Evolutionary conservation across 2,329 filamentous ascomycete species (phyloP).

Genomic region (Diaporthe velutina): DNA sequence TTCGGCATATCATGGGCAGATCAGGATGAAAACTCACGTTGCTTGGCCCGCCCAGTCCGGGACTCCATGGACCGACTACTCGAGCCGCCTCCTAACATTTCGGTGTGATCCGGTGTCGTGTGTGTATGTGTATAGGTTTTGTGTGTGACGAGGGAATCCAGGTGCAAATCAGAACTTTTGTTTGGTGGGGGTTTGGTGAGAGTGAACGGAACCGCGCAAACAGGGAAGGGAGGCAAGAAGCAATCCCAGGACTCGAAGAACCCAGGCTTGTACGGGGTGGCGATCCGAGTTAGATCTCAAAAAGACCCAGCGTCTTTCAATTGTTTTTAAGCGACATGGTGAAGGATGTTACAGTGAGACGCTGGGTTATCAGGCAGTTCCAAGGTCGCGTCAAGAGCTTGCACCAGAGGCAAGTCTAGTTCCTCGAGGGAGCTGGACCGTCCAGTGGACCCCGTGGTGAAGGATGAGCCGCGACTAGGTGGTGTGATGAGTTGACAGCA

Average conservation of each 20-base stretch:
- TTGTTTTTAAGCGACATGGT: conserved; percentile 41
- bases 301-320: conserved; percentile 40
- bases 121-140: conserved; percentile 42
- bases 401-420: neutral
- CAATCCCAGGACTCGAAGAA: conserved; percentile 8
- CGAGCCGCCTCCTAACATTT: conserved; percentile 38
- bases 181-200: neutral
- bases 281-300: conserved; percentile 38
- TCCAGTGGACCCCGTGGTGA: neutral
- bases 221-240: conserved; percentile 24
- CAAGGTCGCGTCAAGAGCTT: conserved; percentile 15
- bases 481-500: conserved; percentile 12
- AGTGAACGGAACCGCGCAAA: conserved; percentile 21
- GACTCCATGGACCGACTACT: conserved; percentile 76
- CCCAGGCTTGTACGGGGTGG: conserved; percentile 16
- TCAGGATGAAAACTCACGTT: conserved; percentile 73
- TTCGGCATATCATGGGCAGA: conserved; percentile 40
- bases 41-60: conserved; percentile 81
- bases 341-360: conserved; percentile 30
- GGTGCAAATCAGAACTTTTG: conserved; percentile 12
- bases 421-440: neutral
- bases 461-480: neutral
- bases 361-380: conserved; percentile 23
- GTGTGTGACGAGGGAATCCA: conserved; percentile 34
- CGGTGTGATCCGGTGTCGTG: conserved; percentile 37